Evolutionary conservation across 768 basidiomycete species (phyloP), one percentile per base, ranked within the genome.

Genomic region (Albatrellus ellisii): DNA sequence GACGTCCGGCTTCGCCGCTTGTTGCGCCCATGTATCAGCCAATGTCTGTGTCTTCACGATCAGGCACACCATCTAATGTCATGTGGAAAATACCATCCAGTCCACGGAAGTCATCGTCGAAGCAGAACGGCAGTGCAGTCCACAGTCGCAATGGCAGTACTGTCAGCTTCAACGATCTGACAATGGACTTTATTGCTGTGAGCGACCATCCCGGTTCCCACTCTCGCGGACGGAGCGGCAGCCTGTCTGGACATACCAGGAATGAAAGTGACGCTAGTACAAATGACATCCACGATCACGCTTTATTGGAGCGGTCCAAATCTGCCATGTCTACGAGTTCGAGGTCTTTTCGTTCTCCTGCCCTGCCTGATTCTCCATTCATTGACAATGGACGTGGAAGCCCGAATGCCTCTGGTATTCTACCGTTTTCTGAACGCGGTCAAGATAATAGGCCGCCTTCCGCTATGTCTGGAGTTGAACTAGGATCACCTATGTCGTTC

Each of bases 1-100:
- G 77, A 26, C 67, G 81, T 39, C 81, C 84, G 37, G 69, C 70
- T n/a, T 86, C 84, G 26, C 84, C 85, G 4, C 66, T 84, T 26
- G 71, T 79, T 25, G 69, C 65, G 21, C 62, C 69, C 21, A 59
- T 73, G 3, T 83, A 66, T 56, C 81, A 79, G 57, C 68, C 76
- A 5, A 64, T 80, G 62, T 51, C 69, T 6, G 67, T 72, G 18
- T 67, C 75, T 41, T 64, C 69, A 43, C 62, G 67, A 29, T 65
- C 70, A 24, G 54, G 55, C 34, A 82, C 84, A 21, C 84, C 84
- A 26, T 86, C 85, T 1, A 83, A 80, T 55, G 69, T 84, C 40
- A 72, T 74, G n/a, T 86, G 83, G 83, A 73, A 67, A 40, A 43
- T 63, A 18, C 60, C 64, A 14, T 35, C 53, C 24, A 59, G 55